These are phyloP conservation scores for Cyclostephanos tholiformis DNA, from an alignment of 108 stramenopile genomes.

Conservation along the genomic window DNA sequence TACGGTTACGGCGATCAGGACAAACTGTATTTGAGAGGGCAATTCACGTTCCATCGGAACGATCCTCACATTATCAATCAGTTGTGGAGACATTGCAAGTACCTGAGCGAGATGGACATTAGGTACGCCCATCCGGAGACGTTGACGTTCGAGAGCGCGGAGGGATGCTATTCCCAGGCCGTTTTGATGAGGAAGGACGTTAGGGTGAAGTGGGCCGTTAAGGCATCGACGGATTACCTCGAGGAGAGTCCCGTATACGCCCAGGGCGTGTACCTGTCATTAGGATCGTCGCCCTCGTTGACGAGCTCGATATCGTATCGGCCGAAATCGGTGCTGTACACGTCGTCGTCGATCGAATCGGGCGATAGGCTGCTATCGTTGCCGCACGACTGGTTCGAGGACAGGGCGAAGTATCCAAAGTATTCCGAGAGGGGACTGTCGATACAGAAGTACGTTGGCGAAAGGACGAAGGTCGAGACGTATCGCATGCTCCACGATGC, in stretches of 20 bases:
- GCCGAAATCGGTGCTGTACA: constrained; percentile 66
- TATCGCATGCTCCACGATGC: constrained; percentile 30
- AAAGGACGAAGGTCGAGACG: constrained; percentile 44
- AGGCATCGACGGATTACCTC: constrained; percentile 79
- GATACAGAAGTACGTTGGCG: constrained; percentile 59
- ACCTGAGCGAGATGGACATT: constrained; percentile 81
- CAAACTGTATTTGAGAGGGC: constrained; percentile 89
- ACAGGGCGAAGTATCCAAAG: constrained; percentile 32
- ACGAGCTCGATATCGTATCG: constrained; percentile 35
- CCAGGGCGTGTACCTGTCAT: constrained; percentile 69
- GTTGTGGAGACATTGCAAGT: constrained; percentile 84
- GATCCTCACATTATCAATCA: constrained; percentile 70
- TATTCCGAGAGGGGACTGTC: constrained; percentile 48
- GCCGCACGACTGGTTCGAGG: constrained; percentile 71
- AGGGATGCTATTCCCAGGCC: constrained; percentile 91
- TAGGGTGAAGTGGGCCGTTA: constrained; percentile 86
- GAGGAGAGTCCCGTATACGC: constrained; percentile 61
- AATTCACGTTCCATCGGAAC: constrained; percentile 93
- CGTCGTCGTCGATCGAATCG: constrained; percentile 41
- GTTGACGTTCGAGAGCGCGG: constrained; percentile 83
- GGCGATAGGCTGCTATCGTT: constrained; percentile 40
- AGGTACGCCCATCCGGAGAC: constrained; percentile 58
- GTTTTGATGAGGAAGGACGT: constrained; percentile 70
- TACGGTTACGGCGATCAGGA: constrained; percentile 93
- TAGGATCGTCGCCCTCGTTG: constrained; percentile 32